Percentiles rank a stretch among this genome's conserved stretches.
Evolutionary conservation across 73 alveolate genomes (phyloP).

Genomic region (Paramecium pentaurelia): DNA sequence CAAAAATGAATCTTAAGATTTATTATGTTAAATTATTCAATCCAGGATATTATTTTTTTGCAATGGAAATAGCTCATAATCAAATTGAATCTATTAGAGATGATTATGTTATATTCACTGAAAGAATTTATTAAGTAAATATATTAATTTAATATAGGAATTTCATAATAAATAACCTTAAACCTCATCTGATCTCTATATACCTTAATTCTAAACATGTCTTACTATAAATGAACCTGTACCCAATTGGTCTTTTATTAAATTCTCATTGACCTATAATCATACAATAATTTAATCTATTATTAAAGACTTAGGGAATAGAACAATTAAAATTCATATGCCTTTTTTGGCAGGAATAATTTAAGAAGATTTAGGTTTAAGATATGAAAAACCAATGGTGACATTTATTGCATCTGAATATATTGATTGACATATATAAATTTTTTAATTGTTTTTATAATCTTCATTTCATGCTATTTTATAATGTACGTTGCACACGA

Average conservation of each 20-base stretch:
- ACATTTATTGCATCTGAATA: background rate
- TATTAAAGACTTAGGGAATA: background rate
- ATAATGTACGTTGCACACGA: background rate
- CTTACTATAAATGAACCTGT: background rate
- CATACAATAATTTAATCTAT: background rate
- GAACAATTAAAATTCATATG: background rate
- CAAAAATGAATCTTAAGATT: background rate
- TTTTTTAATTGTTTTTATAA: no score
- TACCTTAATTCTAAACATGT: background rate
- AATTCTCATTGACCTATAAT: background rate
- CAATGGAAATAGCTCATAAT: background rate
- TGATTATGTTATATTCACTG: background rate
- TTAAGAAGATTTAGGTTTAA: background rate
- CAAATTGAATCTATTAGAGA: background rate
- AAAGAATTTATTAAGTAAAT: background rate
- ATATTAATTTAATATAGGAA: background rate
- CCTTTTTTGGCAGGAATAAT: background rate
- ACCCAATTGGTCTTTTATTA: background rate
- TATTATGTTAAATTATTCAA: background rate
- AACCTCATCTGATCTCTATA: background rate
- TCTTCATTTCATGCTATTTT: background rate
- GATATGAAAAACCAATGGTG: slow-evolving; percentile 12
- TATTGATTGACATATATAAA: background rate
- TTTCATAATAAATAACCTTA: background rate
- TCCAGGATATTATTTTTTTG: background rate